Evolutionary conservation across 352 stramenopile genomes (phyloP).

Genomic region (Globisporangium iwayamae): DNA sequence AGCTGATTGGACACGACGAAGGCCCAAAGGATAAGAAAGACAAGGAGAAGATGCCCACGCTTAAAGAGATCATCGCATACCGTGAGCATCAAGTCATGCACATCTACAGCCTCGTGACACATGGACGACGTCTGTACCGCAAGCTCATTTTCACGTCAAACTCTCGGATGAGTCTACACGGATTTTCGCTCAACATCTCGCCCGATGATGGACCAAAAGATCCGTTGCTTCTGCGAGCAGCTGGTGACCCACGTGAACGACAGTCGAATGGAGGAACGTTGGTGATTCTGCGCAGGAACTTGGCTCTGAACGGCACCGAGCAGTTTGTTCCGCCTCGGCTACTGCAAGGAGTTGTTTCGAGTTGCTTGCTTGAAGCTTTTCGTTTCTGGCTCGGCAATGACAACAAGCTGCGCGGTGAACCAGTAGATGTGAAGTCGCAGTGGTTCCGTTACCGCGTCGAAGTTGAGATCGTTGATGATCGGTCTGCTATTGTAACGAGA

Average conservation of each 20-base stretch:
- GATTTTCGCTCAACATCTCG: slow-evolving; percentile 77
- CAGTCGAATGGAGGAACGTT: slow-evolving; percentile 78
- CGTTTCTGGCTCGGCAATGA: slow-evolving; percentile 97
- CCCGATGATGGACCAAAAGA: slow-evolving; percentile 59
- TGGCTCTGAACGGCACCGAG: slow-evolving; percentile 65
- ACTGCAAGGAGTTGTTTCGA: slow-evolving; percentile 93
- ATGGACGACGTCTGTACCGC: slow-evolving; percentile 94
- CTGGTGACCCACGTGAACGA: slow-evolving; percentile 62
- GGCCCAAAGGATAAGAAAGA: slow-evolving; percentile 72
- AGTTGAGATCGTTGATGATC: slow-evolving; percentile 46
- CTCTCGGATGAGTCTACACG: slow-evolving; percentile 91
- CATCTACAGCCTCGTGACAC: slow-evolving; percentile 96
- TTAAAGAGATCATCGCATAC: slow-evolving; percentile 98
- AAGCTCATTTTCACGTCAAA: slow-evolving; percentile 98
- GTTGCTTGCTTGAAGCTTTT: slow-evolving; percentile 94
- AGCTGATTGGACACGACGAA: slow-evolving; percentile 62
- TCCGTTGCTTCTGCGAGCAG: slow-evolving; percentile 51
- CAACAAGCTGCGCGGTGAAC: slow-evolving; percentile 93
- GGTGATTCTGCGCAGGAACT: slow-evolving; percentile 84
- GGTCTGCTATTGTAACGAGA: slow-evolving; percentile 47
- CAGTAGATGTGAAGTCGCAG: slow-evolving; percentile 80
- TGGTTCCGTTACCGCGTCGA: slow-evolving; percentile 88
- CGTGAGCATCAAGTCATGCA: slow-evolving; percentile 90
- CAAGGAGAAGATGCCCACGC: slow-evolving; percentile 80
- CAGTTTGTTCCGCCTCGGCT: slow-evolving; percentile 91